Evolutionary conservation across 2,329 filamentous ascomycete genomes (phyloP).

Genomic region (Akanthomyces dipterigenus): DNA sequence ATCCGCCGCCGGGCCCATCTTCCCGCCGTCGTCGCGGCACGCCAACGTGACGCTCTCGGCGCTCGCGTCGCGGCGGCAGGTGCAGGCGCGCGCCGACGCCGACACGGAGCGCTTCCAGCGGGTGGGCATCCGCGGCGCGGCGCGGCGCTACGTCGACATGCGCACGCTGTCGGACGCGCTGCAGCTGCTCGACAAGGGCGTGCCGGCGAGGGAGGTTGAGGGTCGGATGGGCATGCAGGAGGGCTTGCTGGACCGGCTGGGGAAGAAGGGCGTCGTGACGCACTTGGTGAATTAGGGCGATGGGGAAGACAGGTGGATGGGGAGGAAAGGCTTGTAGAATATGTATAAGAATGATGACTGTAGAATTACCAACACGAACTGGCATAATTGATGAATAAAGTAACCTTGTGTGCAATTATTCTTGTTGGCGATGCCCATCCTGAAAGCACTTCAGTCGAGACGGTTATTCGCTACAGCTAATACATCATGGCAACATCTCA

Average conservation of each 20-base stretch:
- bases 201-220: constrained; percentile 37
- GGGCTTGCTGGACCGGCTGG: constrained; percentile 40
- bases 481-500: no score
- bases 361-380: neutral
- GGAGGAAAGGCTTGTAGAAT: no score
- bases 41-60: constrained; percentile 41
- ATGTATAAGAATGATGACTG: neutral
- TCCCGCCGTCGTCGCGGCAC: constrained; percentile 22
- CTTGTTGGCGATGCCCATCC: no score
- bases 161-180: constrained; percentile 41
- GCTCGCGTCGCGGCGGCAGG: constrained; percentile 38
- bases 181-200: constrained; percentile 35
- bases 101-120: constrained; percentile 37
- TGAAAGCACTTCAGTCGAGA: no score
- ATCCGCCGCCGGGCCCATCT: constrained; percentile 19
- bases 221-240: constrained; percentile 35
- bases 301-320: no score
- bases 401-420: no score
- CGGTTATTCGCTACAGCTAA: no score
- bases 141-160: constrained; percentile 41
- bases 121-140: constrained; percentile 22
- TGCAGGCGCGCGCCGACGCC: constrained; percentile 37
- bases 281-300: neutral
- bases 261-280: constrained; percentile 20
- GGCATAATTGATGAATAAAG: neutral